phyloP scores from a whole-genome alignment of 2,329 filamentous ascomycete species.

The Hypoxylon sp. region DNA sequence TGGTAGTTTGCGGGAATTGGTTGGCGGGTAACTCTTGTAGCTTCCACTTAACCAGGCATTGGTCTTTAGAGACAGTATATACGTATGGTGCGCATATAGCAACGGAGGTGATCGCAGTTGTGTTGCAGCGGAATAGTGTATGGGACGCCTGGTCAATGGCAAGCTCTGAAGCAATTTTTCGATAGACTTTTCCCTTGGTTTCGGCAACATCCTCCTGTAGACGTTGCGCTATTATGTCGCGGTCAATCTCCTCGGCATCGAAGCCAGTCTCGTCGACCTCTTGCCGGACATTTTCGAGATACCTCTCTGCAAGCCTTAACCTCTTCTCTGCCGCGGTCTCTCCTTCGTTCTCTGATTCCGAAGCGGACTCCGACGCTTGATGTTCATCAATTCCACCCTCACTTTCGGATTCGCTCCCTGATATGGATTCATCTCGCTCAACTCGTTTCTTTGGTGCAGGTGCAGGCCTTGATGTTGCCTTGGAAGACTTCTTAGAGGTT shows the following conservation, averaged over 20 bases:
- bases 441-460: slow-evolving; percentile 61
- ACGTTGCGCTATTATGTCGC: slow-evolving; percentile 90
- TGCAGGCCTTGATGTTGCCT: slow-evolving; percentile 55
- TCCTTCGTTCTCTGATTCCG: slow-evolving; percentile 78
- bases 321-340: slow-evolving; percentile 93
- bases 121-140: slow-evolving; percentile 83
- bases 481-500: slow-evolving; percentile 56
- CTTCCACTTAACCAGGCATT: slow-evolving; percentile 89
- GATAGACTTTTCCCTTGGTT: slow-evolving; percentile 89
- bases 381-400: slow-evolving; percentile 67
- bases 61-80: slow-evolving; percentile 91
- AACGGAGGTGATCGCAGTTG: slow-evolving; percentile 81
- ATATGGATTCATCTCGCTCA: slow-evolving; percentile 80
- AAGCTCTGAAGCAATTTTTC: slow-evolving; percentile 80
- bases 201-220: slow-evolving; percentile 94
- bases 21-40: slow-evolving; percentile 75
- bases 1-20: slow-evolving; percentile 71
- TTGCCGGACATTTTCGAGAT: slow-evolving; percentile 88
- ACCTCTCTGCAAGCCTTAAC: slow-evolving; percentile 88
- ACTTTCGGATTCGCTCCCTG: slow-evolving; percentile 82
- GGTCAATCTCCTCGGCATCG: slow-evolving; percentile 92
- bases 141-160: slow-evolving; percentile 76
- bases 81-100: slow-evolving; percentile 83
- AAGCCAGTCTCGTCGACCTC: slow-evolving; percentile 85
- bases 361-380: slow-evolving; percentile 61